Conservation (phyloP, 2,329 filamentous ascomycete genomes). For the Fusarium miscanthi region DNA sequence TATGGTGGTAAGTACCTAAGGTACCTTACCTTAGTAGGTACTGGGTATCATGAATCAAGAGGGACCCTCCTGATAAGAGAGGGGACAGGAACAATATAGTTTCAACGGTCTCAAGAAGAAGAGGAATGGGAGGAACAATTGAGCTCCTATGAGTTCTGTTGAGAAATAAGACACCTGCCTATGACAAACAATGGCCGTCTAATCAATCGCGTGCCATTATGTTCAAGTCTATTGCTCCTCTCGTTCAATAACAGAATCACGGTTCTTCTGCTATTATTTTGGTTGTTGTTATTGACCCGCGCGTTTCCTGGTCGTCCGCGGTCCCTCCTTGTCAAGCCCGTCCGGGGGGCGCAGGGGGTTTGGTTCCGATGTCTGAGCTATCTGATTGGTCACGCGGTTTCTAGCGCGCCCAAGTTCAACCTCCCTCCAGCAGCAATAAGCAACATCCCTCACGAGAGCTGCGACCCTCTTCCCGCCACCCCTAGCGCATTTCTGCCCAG, state of each 20-base stretch:
- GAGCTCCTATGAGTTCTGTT: background rate
- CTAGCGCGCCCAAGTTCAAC: constrained; percentile 47
- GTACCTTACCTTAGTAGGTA: background rate
- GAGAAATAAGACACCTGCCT: background rate
- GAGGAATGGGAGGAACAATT: background rate
- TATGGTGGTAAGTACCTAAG: constrained; percentile 18
- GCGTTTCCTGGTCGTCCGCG: constrained; percentile 47
- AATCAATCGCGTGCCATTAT: constrained; percentile 2
- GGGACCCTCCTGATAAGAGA: constrained; percentile 1
- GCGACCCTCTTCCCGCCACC: constrained; percentile 44
- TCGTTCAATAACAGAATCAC: constrained; percentile 26
- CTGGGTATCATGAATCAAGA: constrained; percentile 16
- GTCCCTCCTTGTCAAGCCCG: constrained; percentile 30
- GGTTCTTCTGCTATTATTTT: constrained; percentile 38
- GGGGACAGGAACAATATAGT: constrained; percentile 2
- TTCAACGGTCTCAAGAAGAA: constrained; percentile 9
- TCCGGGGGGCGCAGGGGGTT: constrained; percentile 27
- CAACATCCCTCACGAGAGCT: constrained; percentile 41
- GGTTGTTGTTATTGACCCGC: constrained; percentile 47
- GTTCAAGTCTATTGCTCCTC: constrained; percentile 3
- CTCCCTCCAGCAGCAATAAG: constrained; percentile 42
- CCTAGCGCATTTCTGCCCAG: constrained; percentile 36
- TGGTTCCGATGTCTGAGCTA: constrained; percentile 4
- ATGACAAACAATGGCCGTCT: background rate
- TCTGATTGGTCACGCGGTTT: constrained; percentile 37